phyloP scores from a whole-genome alignment of 495 filamentous ascomycete species.

The Trichoderma orchidacearum region DNA sequence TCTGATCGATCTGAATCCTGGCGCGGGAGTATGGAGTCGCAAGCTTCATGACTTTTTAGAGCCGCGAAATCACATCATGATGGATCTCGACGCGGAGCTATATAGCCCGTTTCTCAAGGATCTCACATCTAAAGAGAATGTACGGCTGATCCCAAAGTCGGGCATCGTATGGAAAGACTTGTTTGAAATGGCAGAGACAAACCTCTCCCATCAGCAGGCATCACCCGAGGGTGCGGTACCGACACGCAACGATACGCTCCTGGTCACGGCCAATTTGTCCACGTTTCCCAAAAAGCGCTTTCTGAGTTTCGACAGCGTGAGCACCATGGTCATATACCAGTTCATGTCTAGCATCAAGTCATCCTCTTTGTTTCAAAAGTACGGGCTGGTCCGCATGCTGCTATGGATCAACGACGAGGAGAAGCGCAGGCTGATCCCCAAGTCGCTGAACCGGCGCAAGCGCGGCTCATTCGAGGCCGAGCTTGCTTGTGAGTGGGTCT shows the following conservation, averaged over 20 bases:
- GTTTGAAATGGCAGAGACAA: slow-evolving; percentile 23
- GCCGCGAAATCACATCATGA: slow-evolving; percentile 66
- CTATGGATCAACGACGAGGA: slow-evolving; percentile 43
- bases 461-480: slow-evolving; percentile 44
- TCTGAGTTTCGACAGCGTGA: slow-evolving; percentile 21
- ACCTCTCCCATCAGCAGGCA: slow-evolving; percentile 36
- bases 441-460: slow-evolving; percentile 30
- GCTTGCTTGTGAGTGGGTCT: slow-evolving; percentile 33
- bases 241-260: slow-evolving; percentile 47
- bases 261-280: slow-evolving; percentile 48
- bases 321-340: slow-evolving; percentile 30
- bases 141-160: slow-evolving; percentile 34
- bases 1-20: slow-evolving; percentile 76
- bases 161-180: slow-evolving; percentile 36
- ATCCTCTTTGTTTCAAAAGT: slow-evolving; percentile 37
- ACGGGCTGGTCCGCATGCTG: slow-evolving; percentile 60
- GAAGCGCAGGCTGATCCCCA: slow-evolving; percentile 37
- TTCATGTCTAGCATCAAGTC: slow-evolving; percentile 28
- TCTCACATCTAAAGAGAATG: slow-evolving; percentile 43
- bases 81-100: slow-evolving; percentile 45
- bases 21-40: slow-evolving; percentile 56
- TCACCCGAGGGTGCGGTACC: slow-evolving; percentile 10
- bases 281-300: slow-evolving; percentile 23
- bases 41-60: slow-evolving; percentile 60
- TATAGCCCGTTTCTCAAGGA: slow-evolving; percentile 47